Percentiles rank a stretch among this genome's conserved stretches.
phyloP scores from a whole-genome alignment of 768 basidiomycete genomes.

The Boletus insuetus region DNA sequence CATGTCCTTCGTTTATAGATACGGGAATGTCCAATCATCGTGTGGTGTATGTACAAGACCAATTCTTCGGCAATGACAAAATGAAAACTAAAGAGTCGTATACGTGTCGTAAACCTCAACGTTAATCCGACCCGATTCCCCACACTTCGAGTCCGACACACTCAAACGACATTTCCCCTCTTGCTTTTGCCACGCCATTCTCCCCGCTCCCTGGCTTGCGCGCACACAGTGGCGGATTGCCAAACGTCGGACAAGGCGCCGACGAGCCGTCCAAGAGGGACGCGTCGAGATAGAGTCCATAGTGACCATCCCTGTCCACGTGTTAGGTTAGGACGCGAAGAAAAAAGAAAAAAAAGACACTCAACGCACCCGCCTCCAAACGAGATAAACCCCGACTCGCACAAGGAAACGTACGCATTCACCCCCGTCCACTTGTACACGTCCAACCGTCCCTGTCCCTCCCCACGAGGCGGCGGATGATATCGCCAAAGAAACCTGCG shows the following conservation, averaged over 20 bases:
- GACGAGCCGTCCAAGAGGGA: constrained; percentile 81
- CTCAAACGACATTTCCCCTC: constrained; percentile 67
- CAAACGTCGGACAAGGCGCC: constrained; percentile 81
- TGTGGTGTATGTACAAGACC: no score
- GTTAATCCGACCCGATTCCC: constrained; percentile 51
- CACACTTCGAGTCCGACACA: constrained; percentile 92
- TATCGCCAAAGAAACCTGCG: constrained; percentile 80
- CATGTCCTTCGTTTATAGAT: no score
- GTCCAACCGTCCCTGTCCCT: constrained; percentile 39
- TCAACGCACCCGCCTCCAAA: constrained; percentile 82
- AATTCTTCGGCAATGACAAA: no score
- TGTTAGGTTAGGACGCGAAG: not conserved
- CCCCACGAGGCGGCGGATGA: constrained; percentile 23
- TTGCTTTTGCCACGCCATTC: constrained; percentile 26
- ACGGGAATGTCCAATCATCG: no score
- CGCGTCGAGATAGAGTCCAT: constrained; percentile 85
- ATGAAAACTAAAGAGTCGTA: no score
- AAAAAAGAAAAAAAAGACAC: not conserved
- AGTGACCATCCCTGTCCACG: constrained; percentile 60
- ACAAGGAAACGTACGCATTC: constrained; percentile 89
- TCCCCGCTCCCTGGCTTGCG: constrained; percentile 18
- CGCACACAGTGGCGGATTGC: constrained; percentile 76
- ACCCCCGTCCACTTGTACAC: constrained; percentile 83
- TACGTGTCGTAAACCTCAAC: no score
- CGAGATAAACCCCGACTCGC: constrained; percentile 75